Percentiles rank a stretch among this genome's conserved stretches.
phyloP scores from a whole-genome alignment of 2,329 filamentous ascomycete genomes.

The Calonectria henricotiae region DNA sequence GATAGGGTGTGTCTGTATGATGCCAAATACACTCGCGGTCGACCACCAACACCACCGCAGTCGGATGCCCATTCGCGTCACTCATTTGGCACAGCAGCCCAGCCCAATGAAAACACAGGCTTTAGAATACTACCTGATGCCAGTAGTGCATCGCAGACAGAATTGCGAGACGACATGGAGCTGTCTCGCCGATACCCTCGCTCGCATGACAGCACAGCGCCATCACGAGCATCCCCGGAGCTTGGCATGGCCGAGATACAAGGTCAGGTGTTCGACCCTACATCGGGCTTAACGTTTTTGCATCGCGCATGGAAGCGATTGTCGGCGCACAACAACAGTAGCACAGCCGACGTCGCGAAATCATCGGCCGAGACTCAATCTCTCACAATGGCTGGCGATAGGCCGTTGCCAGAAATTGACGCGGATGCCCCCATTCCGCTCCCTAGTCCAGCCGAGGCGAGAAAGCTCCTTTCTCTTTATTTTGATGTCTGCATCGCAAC shows the following conservation, averaged over 20 bases:
- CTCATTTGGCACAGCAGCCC: not conserved
- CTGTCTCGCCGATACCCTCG: slow-evolving; percentile 14
- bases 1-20: slow-evolving; percentile 53
- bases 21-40: slow-evolving; percentile 55
- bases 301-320: slow-evolving; percentile 69
- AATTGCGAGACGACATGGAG: slow-evolving; percentile 9
- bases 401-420: slow-evolving; percentile 60
- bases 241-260: slow-evolving; percentile 66
- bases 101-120: not conserved
- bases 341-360: slow-evolving; percentile 48
- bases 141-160: slow-evolving; percentile 4
- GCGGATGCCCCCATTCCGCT: slow-evolving; percentile 58
- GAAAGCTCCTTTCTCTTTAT: slow-evolving; percentile 66
- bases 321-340: slow-evolving; percentile 60
- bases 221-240: slow-evolving; percentile 62
- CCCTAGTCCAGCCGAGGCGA: slow-evolving; percentile 56
- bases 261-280: slow-evolving; percentile 69
- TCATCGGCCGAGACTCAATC: slow-evolving; percentile 60
- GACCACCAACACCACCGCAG: slow-evolving; percentile 56
- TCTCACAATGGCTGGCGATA: slow-evolving; percentile 68
- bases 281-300: slow-evolving; percentile 69
- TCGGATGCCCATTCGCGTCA: slow-evolving; percentile 27
- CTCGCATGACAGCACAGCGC: slow-evolving; percentile 59
- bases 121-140: not conserved
- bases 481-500: slow-evolving; percentile 76